Base-by-base conservation (phyloP, 768 basidiomycete genomes). In the Termitomyces sp. region DNA sequence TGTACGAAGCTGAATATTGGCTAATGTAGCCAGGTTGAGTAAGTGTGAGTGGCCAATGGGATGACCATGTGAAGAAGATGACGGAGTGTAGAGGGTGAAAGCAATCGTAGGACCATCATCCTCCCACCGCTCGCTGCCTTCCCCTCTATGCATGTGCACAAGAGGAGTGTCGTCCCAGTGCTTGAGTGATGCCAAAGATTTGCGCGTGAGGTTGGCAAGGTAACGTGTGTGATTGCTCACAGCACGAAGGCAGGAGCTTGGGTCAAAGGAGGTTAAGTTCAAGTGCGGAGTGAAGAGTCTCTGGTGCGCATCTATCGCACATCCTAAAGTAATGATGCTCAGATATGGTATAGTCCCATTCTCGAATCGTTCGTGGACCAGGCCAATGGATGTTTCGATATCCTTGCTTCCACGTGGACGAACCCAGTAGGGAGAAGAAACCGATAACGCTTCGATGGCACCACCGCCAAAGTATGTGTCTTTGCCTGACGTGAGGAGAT, bases 31-130 rank as follows among this genome's bases (percentile, higher is more conserved):
- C 20, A 65, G 34, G 10, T 65, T 62, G 25, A 62, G 50, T 29
- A 65, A 11, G 29, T 65, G 64, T 0, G 42, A 45, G 20, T 65
- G 64, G 6, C 64, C 64, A 14, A 65, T 40, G 5, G 56, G 49
- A 7, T 32, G 48, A 32, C 51, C 56, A 29, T 48, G 54, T 10
- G 54, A 56, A 12, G 60, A 56, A n/a, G 56, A 47, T 4, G 43
- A n/a, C 5, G 64, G 61, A 17, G 59, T 58, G 42, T 62, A 56
- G 5, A 65, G 59, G 5, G 64, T 62, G n/a, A 65, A 62, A 12
- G 64, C 55, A 48, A 65, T 60, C 14, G 59, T 62, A 3, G 64
- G 59, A n/a, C 61, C 64, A 32, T 65, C 64, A 15, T 60, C 59
- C 50, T 62, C 61, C 64, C 64, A 65, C 9, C 45, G 17, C 20